A percentile compares a stretch with the other conserved stretches of the same genome.
These are phyloP conservation scores for Myxozyma neotropica DNA, from an alignment of 805 yeast species.

Conservation along the genomic window DNA sequence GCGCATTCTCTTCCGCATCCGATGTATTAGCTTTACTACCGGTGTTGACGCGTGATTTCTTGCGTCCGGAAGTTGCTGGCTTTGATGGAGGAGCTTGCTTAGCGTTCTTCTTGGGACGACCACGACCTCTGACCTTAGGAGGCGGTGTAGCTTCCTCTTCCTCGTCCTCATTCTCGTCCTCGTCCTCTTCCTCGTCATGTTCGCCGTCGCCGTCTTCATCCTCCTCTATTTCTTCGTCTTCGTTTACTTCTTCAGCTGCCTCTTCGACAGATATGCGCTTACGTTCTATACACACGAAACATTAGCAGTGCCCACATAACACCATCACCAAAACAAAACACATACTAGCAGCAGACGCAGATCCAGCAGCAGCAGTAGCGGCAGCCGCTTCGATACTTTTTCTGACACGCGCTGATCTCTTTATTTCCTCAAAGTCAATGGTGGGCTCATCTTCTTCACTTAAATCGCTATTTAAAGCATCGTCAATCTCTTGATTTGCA, in stretches of 20 bases:
- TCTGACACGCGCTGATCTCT: too few species aligned
- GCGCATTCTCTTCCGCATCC: constrained; percentile 15
- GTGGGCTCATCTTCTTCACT: background rate
- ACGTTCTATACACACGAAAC: too few species aligned
- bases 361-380: too few species aligned
- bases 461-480: too few species aligned
- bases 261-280: background rate
- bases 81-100: background rate
- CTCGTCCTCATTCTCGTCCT: constrained; percentile 14
- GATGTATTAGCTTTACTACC: background rate
- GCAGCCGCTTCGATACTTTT: too few species aligned
- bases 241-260: background rate
- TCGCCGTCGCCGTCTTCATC: constrained; percentile 6
- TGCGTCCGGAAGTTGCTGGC: background rate
- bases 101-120: constrained; percentile 11
- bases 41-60: constrained; percentile 6
- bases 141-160: constrained; percentile 1
- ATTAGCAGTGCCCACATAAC: too few species aligned
- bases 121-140: constrained; percentile 5
- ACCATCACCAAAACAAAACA: too few species aligned
- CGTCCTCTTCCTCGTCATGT: constrained; percentile 15
- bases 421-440: background rate
- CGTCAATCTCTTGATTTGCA: background rate
- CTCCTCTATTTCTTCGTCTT: constrained; percentile 3
- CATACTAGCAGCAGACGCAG: too few species aligned